Percentiles rank a stretch among this genome's conserved stretches.
Conservation (phyloP, 345 rosid genomes). For the Lumnitzera racemosa region DNA sequence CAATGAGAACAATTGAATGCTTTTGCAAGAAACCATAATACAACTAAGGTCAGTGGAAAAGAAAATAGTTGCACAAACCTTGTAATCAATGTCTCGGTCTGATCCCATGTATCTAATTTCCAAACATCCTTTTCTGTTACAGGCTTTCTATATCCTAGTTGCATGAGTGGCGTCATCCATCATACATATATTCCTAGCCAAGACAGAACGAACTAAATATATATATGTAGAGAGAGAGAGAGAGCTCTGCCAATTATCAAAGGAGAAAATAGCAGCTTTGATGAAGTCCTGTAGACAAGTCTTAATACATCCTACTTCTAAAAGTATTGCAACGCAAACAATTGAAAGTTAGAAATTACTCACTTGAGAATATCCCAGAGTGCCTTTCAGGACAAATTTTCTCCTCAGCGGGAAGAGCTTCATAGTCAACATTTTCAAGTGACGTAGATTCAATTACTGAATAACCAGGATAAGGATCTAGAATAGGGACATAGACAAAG, state of each 20-base stretch:
- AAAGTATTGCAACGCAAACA: no score
- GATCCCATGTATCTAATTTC: conserved; percentile 94
- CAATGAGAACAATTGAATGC: not conserved
- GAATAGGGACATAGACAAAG: conserved; percentile 56
- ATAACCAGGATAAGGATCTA: conserved; percentile 73
- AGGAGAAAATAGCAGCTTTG: conserved; percentile 4
- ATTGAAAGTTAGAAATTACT: conserved; percentile 21
- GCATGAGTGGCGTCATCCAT: conserved; percentile 92
- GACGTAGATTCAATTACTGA: conserved; percentile 30
- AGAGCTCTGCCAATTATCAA: no score
- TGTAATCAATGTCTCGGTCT: conserved; percentile 54
- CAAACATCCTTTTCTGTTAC: conserved; percentile 87
- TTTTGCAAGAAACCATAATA: not conserved
- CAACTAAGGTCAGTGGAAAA: conserved; percentile 8
- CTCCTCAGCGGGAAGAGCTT: conserved; percentile 71
- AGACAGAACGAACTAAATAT: no score
- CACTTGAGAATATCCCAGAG: conserved; percentile 67
- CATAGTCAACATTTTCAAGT: conserved; percentile 51
- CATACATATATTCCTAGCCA: conserved; percentile 55
- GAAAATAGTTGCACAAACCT: conserved; percentile 33
- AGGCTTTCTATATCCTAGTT: conserved; percentile 74
- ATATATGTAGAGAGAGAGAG: no score
- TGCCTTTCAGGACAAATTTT: conserved; percentile 72
- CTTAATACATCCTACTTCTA: not conserved
- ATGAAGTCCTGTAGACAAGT: not conserved